Base-by-base conservation (phyloP, 306 rosid genomes). In the Geum urbanum region DNA sequence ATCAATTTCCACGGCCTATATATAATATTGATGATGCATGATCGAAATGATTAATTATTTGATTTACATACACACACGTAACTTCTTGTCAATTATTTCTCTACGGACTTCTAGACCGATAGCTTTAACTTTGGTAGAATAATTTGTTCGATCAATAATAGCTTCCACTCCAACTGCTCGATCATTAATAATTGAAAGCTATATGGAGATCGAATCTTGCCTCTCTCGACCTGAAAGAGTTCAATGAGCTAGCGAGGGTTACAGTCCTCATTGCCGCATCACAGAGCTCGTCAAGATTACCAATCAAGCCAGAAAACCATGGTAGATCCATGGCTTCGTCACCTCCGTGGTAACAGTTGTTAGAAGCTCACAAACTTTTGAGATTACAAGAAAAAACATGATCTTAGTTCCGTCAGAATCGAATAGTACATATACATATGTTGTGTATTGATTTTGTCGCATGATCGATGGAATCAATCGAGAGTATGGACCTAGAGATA, bases 211-310 rank as follows among this genome's bases (percentile, higher is more conserved):
- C 32, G 59, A 51, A 52, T 69, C 32, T 53, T 61, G 40, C 44
- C 74, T 43, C 67, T 69, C 66, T 49, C 8, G 35, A 63, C 46
- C 60, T 45, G 10, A 35, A 70, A 24, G 51, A 35, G 41, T 15
- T 48, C 47, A 60, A 60, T 27, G 32, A 27, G 32, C 32, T 27
- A 27, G 32, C 32, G 32, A 27, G 32, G 32, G 32, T 27, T 27
- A 27, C 32, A 27, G 32, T 27, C 32, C 32, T 27, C 18, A 58
- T 27, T 58, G 74, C 57, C 39, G 76, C 76, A 72, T 72, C 58
- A 48, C 69, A 12, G 47, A 47, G 14, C 32, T 27, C 32, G 32
- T 27, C 32, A 27, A 1, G 32, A 27, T 65, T 41, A 15, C 71
- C 24, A 48, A 49, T 5, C 58, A 16, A 27, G 6, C 44, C 45